phyloP scores from a whole-genome alignment of 1,139 yeast species.

The Lodderomyces jiufengensis region DNA sequence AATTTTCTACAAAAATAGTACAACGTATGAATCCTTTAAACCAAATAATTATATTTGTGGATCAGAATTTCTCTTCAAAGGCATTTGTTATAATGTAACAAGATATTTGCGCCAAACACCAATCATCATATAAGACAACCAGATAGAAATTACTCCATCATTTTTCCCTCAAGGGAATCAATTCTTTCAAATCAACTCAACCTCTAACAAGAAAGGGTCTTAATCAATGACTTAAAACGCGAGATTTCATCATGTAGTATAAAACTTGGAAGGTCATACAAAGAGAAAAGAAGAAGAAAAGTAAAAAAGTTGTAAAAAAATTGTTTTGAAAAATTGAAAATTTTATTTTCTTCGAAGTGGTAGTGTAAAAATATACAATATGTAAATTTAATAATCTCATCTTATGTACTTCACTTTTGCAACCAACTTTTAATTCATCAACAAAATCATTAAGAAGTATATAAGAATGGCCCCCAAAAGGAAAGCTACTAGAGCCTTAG shows the following conservation, averaged over 20 bases:
- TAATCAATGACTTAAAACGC: conserved; percentile 36
- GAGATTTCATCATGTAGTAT: conserved; percentile 61
- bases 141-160: conserved; percentile 8
- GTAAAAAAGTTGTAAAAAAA: conserved; percentile 38
- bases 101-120: conserved; percentile 59
- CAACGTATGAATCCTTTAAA: no score
- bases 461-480: conserved; percentile 20
- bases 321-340: background rate
- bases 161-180: conserved; percentile 36
- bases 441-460: no score
- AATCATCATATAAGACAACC: conserved; percentile 48
- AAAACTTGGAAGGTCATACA: conserved; percentile 56
- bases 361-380: background rate
- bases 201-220: conserved; percentile 41
- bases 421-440: no score
- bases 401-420: background rate
- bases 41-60: conserved; percentile 18
- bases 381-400: conserved; percentile 3
- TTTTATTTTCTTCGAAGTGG: background rate
- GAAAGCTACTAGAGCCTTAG: conserved; percentile 12
- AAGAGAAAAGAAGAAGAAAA: conserved; percentile 38
- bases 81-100: conserved; percentile 50
- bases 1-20: no score
- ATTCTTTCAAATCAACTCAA: conserved; percentile 27
- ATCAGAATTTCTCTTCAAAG: conserved; percentile 44